Percentiles rank a stretch among this genome's conserved stretches.
Evolutionary conservation across 495 filamentous ascomycete species (phyloP).

Genomic region (Xylaria acuta): DNA sequence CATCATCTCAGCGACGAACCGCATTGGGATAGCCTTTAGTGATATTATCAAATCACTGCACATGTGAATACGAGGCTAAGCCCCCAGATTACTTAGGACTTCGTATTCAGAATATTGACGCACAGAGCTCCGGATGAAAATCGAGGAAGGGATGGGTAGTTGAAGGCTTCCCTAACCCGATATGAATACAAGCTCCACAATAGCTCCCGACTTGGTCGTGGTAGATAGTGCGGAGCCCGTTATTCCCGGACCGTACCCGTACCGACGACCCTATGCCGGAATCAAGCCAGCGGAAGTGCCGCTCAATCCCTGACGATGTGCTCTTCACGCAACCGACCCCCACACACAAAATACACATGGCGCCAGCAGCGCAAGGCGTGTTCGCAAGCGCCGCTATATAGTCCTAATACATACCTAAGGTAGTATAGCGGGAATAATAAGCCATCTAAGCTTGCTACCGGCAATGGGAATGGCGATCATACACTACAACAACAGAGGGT

Average conservation of each 20-base stretch:
- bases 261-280: background rate
- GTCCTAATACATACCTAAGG: no score
- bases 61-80: slow-evolving; percentile 7
- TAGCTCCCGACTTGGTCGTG: background rate
- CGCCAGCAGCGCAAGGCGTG: no score
- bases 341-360: background rate
- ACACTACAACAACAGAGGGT: no score
- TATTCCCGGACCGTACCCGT: slow-evolving; percentile 18
- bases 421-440: background rate
- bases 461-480: no score
- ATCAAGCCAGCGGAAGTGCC: slow-evolving; percentile 3
- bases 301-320: background rate
- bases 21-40: background rate
- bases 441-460: background rate
- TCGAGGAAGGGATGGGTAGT: background rate
- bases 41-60: background rate
- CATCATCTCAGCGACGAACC: background rate
- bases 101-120: slow-evolving; percentile 5
- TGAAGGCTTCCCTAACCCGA: background rate
- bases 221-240: background rate
- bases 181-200: background rate
- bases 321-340: background rate
- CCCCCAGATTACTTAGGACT: background rate
- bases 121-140: background rate
- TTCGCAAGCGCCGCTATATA: no score